Percentiles rank a stretch among this genome's conserved stretches.
Conservation (phyloP, 805 yeast species). For the Sungouiozyma intestinalis region DNA sequence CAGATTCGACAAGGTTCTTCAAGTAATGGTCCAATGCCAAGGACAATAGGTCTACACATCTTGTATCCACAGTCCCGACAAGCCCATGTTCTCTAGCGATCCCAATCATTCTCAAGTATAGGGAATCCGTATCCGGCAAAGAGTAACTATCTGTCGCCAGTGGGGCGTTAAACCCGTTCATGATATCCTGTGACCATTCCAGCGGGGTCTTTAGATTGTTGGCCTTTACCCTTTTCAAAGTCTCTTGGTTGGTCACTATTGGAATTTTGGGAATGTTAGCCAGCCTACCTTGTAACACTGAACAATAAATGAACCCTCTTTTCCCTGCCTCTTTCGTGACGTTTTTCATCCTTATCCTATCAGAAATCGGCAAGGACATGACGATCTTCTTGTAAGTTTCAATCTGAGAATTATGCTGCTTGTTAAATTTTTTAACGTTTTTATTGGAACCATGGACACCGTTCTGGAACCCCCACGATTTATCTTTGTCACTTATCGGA, state of each 20-base stretch:
- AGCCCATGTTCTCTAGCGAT: constrained; percentile 85
- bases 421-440: constrained; percentile 28
- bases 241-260: constrained; percentile 34
- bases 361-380: constrained; percentile 74
- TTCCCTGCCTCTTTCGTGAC: constrained; percentile 79
- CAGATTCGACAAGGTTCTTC: constrained; percentile 60
- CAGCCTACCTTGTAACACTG: constrained; percentile 59
- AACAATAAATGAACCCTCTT: constrained; percentile 59
- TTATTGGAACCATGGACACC: constrained; percentile 37
- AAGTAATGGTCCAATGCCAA: constrained; percentile 79
- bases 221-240: constrained; percentile 23
- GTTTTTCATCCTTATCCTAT: constrained; percentile 72
- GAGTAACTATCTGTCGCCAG: constrained; percentile 68
- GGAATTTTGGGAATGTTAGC: constrained; percentile 67
- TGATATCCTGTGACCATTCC: constrained; percentile 88
- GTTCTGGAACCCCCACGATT: constrained; percentile 50
- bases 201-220: constrained; percentile 35
- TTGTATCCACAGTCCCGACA: constrained; percentile 67
- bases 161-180: constrained; percentile 75
- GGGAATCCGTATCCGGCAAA: constrained; percentile 65
- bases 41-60: constrained; percentile 63
- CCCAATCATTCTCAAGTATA: constrained; percentile 64
- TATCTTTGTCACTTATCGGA: constrained; percentile 61
- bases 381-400: constrained; percentile 78
- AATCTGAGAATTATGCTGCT: constrained; percentile 53